Conservation (phyloP, 2,329 filamentous ascomycete species). For the Orbilia quercus region DNA sequence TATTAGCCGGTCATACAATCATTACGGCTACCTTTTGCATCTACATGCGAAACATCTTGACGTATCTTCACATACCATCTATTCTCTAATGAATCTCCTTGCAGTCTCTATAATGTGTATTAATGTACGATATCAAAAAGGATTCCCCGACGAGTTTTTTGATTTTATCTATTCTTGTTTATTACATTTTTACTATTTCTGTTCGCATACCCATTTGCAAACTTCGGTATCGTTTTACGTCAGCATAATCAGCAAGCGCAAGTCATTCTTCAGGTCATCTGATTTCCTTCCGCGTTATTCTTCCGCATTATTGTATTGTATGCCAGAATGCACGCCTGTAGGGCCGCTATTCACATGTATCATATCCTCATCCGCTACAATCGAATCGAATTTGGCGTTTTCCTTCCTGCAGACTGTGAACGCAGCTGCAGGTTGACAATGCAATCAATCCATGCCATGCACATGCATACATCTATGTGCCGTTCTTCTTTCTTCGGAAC, state of each 20-base stretch:
- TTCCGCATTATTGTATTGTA: background rate
- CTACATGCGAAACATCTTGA: background rate
- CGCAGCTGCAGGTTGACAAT: constrained; percentile 3
- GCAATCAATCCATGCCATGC: background rate
- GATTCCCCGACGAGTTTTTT: constrained; percentile 15
- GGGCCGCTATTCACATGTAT: constrained; percentile 1
- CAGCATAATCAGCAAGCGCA: background rate
- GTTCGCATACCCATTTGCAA: constrained; percentile 4
- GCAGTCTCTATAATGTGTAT: constrained; percentile 17
- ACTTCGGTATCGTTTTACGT: background rate
- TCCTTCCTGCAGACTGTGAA: background rate
- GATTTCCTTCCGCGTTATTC: background rate
- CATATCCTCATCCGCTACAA: constrained; percentile 7
- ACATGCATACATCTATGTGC: background rate
- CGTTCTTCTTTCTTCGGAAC: background rate
- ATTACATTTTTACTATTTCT: background rate
- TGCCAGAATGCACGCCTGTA: background rate
- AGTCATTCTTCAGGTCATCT: background rate
- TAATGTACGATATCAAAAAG: constrained; percentile 25
- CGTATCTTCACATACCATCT: background rate
- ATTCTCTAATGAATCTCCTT: constrained; percentile 12
- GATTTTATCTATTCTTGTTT: background rate
- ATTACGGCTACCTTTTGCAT: too few species aligned
- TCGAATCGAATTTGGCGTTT: too few species aligned
- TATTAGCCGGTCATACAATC: too few species aligned